phyloP scores from a whole-genome alignment of 192 early-diverging fungal genomes.

The Mortierella hygrophila region DNA sequence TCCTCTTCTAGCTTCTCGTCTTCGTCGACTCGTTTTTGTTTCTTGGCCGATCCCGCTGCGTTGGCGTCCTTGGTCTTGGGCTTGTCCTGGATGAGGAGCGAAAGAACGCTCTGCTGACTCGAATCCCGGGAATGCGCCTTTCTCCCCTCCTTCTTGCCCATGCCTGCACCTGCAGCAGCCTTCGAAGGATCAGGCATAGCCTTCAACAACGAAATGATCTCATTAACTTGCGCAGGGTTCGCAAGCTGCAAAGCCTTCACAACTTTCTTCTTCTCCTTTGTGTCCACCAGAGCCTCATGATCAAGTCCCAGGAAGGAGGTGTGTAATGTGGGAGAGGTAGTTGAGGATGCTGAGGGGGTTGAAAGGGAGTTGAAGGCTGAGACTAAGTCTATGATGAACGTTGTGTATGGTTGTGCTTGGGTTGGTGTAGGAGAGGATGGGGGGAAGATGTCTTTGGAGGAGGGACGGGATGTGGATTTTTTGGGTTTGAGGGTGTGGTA shows the following conservation, averaged over 20 bases:
- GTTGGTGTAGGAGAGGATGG: background rate
- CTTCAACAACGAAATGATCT: conserved; percentile 37
- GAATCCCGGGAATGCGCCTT: background rate
- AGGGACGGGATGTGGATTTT: conserved; percentile 4
- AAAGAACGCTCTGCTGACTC: background rate
- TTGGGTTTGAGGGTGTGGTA: conserved; percentile 27
- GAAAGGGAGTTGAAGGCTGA: conserved; percentile 38
- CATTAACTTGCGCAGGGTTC: conserved; percentile 35
- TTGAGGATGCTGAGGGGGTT: conserved; percentile 12
- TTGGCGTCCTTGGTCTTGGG: background rate
- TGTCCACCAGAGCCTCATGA: conserved; percentile 32
- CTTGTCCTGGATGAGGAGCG: background rate
- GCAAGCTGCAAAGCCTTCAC: conserved; percentile 38
- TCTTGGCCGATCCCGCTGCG: background rate
- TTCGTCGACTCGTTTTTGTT: conserved; percentile 19
- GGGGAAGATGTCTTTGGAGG: conserved; percentile 20
- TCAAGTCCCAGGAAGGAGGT: conserved; percentile 33
- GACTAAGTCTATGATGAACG: conserved; percentile 34
- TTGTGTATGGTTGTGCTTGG: conserved; percentile 2
- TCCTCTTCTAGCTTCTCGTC: conserved; percentile 23
- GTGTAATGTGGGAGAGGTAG: conserved; percentile 20
- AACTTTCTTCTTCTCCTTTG: conserved; percentile 40
- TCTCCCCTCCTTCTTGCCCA: too few relatives aligned
- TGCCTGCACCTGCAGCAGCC: background rate
- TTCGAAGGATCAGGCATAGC: conserved; percentile 52